Evolutionary conservation across 2,329 filamentous ascomycete species (phyloP).

Genomic region (Exophiala aquamarina): DNA sequence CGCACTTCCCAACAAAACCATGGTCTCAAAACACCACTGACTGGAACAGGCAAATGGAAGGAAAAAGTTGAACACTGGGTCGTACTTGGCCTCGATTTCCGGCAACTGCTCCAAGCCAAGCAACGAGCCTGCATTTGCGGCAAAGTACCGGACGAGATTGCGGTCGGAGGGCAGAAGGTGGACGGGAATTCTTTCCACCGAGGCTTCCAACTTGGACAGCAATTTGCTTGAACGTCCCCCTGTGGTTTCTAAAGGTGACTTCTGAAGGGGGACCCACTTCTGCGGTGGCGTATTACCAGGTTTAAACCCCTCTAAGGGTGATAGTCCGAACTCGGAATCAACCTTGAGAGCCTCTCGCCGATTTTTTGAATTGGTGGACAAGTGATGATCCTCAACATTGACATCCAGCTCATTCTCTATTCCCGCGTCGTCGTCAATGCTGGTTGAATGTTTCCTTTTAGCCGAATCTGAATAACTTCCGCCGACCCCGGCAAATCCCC

Average conservation of each 20-base stretch:
- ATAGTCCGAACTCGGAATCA: conserved; percentile 16
- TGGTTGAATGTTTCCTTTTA: too few species aligned
- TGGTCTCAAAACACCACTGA: conserved; percentile 23
- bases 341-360: neutral
- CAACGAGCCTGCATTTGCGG: conserved; percentile 13
- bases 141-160: conserved; percentile 20
- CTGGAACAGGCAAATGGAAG: conserved; percentile 18
- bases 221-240: conserved; percentile 3
- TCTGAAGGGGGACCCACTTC: neutral
- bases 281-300: conserved; percentile 9
- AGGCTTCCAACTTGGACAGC: conserved; percentile 5
- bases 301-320: conserved; percentile 8
- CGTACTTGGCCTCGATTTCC: conserved; percentile 14
- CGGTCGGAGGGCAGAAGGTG: conserved; percentile 9
- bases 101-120: conserved; percentile 16
- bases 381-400: too few species aligned
- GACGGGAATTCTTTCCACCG: conserved; percentile 1
- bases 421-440: too few species aligned
- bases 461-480: too few species aligned
- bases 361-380: too few species aligned
- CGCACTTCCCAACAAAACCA: conserved; percentile 18
- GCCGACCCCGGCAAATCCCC: too few species aligned
- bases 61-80: conserved; percentile 15
- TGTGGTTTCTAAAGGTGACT: neutral
- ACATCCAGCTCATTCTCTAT: too few species aligned